These are phyloP conservation scores for Lenzites betulinus DNA, from an alignment of 768 basidiomycete genomes.

Conservation along the genomic window DNA sequence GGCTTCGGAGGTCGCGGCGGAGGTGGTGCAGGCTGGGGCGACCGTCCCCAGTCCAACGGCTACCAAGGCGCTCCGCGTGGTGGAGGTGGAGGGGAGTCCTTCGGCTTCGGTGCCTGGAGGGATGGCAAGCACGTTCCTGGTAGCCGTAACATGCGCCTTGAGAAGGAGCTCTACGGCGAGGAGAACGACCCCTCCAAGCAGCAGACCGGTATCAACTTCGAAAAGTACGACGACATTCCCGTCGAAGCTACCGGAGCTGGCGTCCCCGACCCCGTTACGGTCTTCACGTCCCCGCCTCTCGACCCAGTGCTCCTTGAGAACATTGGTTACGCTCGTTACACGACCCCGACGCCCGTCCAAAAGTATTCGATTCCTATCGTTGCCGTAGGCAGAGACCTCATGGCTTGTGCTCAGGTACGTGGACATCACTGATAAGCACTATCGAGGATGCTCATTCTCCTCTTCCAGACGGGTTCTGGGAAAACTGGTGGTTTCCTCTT, in stretches of 20 bases:
- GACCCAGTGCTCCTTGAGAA: slow-evolving; percentile 95
- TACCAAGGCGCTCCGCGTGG: slow-evolving; percentile 28
- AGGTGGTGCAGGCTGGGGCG: slow-evolving; percentile 44
- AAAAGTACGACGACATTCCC: slow-evolving; percentile 99
- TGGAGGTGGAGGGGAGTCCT: slow-evolving; percentile 45
- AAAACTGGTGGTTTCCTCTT: slow-evolving; percentile 99
- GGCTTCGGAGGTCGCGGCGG: slow-evolving; percentile 38
- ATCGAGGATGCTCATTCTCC: slow-evolving; percentile 22
- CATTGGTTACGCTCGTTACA: slow-evolving; percentile 90
- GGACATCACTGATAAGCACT: slow-evolving; percentile 8
- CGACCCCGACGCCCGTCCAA: slow-evolving; percentile 97
- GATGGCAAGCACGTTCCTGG: slow-evolving; percentile 90
- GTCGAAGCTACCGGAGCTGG: slow-evolving; percentile 97
- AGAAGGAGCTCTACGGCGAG: slow-evolving; percentile 97
- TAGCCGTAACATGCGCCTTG: slow-evolving; percentile 79
- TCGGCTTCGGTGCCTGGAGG: slow-evolving; percentile 80
- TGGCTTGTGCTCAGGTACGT: slow-evolving; percentile 91
- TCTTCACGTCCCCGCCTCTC: slow-evolving; percentile 87
- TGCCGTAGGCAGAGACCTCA: slow-evolving; percentile 82
- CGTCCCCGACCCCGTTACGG: slow-evolving; percentile 92
- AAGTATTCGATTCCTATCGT: slow-evolving; percentile 99
- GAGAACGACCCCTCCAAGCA: slow-evolving; percentile 82
- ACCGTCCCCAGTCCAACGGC: slow-evolving; percentile 32
- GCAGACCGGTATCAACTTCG: slow-evolving; percentile 98
- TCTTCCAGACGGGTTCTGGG: slow-evolving; percentile 90